Conservation (phyloP, 2,329 filamentous ascomycete species). For the Ophiostoma sp. region DNA sequence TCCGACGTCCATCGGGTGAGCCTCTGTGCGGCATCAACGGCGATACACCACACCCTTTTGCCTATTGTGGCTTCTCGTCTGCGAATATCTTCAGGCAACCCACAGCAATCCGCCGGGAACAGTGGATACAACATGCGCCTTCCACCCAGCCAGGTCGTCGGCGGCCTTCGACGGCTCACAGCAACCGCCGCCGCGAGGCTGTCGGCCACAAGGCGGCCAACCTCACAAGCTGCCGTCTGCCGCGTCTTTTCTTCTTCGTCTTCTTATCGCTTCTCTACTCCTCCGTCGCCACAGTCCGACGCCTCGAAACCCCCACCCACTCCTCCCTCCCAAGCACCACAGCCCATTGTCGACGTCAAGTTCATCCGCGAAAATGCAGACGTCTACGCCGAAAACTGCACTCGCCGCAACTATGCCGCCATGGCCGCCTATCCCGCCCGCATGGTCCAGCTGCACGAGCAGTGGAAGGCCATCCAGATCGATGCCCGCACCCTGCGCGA, state of each 20-base stretch:
- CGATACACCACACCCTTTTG: background rate
- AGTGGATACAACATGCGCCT: background rate
- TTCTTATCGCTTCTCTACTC: background rate
- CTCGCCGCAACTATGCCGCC: conserved; percentile 72
- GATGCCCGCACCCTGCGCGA: conserved; percentile 58
- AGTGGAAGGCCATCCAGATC: conserved; percentile 56
- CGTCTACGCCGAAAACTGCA: conserved; percentile 75
- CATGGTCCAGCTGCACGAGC: conserved; percentile 52
- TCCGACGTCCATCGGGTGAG: background rate
- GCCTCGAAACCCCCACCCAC: background rate
- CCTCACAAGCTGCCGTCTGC: background rate
- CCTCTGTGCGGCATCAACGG: too few species aligned
- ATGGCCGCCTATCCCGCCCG: conserved; percentile 51
- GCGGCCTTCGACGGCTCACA: background rate
- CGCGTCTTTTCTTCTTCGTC: background rate
- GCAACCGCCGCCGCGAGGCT: background rate
- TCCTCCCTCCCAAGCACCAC: conserved; percentile 45
- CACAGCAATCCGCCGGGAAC: background rate
- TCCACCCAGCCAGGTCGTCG: background rate
- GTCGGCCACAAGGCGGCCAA: background rate
- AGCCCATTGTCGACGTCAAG: conserved; percentile 74
- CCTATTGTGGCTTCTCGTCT: background rate
- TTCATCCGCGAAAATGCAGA: conserved; percentile 82
- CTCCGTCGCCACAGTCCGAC: background rate
- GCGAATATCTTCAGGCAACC: background rate